Percentiles rank a stretch among this genome's conserved stretches.
phyloP scores from a whole-genome alignment of 495 filamentous ascomycete genomes.

The Podospora didyma region DNA sequence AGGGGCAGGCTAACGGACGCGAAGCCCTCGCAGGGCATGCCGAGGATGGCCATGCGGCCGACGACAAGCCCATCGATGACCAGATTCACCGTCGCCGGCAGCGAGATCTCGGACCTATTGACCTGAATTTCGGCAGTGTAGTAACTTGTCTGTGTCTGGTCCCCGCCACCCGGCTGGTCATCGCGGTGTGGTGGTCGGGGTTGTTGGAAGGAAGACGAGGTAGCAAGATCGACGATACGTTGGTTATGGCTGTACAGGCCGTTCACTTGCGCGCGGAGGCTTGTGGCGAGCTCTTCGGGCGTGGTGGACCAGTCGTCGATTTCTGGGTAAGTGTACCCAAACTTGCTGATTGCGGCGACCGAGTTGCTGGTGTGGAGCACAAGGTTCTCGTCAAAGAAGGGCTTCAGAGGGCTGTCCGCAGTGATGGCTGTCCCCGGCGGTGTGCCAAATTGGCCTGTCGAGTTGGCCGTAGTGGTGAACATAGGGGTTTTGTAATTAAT shows the following conservation, averaged over 20 bases:
- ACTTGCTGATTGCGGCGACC: constrained; percentile 20
- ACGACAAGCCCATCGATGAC: constrained; percentile 18
- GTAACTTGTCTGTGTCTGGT: constrained; percentile 12
- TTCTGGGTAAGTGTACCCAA: constrained; percentile 50
- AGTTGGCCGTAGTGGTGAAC: constrained; percentile 17
- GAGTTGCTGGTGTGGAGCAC: constrained; percentile 38
- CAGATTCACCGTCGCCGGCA: constrained; percentile 30
- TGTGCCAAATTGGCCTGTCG: constrained; percentile 30
- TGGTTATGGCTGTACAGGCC: constrained; percentile 25
- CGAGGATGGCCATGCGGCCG: constrained; percentile 17
- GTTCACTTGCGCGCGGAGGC: constrained; percentile 28
- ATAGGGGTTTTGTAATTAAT: constrained; percentile 28
- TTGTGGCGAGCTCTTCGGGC: constrained; percentile 16
- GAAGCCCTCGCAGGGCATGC: constrained; percentile 14
- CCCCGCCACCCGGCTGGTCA: no score
- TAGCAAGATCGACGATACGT: no score
- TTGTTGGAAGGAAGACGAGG: no score
- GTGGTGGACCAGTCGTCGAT: constrained; percentile 19
- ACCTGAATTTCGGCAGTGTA: constrained; percentile 31
- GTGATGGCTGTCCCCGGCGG: constrained; percentile 25
- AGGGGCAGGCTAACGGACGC: constrained; percentile 14
- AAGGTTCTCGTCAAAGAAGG: constrained; percentile 34
- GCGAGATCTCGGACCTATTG: constrained; percentile 26
- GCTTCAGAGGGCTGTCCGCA: constrained; percentile 39
- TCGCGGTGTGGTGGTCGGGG: no score